Evolutionary conservation across 2,329 filamentous ascomycete genomes (phyloP).

Genomic region (Colletotrichum sp.): DNA sequence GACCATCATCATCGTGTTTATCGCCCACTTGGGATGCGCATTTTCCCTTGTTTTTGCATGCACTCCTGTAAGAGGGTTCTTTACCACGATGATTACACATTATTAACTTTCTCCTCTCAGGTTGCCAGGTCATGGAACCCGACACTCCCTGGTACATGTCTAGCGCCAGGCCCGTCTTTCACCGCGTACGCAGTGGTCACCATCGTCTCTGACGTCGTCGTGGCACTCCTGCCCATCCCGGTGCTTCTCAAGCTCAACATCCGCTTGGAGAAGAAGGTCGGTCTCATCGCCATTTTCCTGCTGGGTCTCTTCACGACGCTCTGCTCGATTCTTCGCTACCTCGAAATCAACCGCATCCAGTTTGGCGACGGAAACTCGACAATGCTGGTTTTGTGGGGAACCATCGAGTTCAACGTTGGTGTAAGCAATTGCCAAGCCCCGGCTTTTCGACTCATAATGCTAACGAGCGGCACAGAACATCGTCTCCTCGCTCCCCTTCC

Average conservation of each 20-base stretch:
- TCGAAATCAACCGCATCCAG: constrained; percentile 55
- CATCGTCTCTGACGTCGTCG: constrained; percentile 54
- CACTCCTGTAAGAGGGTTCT: constrained; percentile 41
- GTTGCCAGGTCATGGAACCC: constrained; percentile 52
- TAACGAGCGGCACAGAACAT: constrained; percentile 39
- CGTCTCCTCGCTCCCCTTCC: constrained; percentile 50
- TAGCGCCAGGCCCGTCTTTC: constrained; percentile 52
- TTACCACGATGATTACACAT: not conserved
- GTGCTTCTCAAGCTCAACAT: constrained; percentile 55
- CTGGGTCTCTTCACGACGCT: constrained; percentile 60
- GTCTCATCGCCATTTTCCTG: constrained; percentile 55
- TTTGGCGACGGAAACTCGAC: constrained; percentile 59
- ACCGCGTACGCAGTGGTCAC: constrained; percentile 57
- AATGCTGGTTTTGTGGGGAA: constrained; percentile 61
- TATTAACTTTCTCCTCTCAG: constrained; percentile 21
- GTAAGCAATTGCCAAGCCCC: constrained; percentile 37
- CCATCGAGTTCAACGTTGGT: constrained; percentile 62
- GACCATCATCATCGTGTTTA: constrained; percentile 46
- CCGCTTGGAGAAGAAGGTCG: constrained; percentile 51
- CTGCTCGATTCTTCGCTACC: constrained; percentile 57
- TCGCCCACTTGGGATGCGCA: constrained; percentile 53
- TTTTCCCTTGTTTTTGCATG: constrained; percentile 57
- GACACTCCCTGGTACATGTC: constrained; percentile 42
- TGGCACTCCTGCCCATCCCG: constrained; percentile 56
- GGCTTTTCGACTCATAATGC: not conserved